Conservation (phyloP, 495 filamentous ascomycete species). For the Daldinia bambusicola region DNA sequence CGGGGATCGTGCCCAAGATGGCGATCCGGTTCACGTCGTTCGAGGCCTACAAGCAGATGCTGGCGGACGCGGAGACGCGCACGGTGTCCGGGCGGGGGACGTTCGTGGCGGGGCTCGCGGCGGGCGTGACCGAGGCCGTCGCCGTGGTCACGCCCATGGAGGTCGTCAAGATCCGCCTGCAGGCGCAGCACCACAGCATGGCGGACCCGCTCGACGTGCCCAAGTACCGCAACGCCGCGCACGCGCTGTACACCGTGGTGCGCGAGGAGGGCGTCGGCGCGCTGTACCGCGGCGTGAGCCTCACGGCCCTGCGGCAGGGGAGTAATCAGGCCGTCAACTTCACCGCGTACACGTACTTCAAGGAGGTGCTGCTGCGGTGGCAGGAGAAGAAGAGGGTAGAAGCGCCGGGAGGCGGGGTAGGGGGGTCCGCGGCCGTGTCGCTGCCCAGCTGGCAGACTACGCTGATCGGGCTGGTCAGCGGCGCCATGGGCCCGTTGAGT, state of each 20-base stretch:
- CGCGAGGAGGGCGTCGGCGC: constrained; percentile 88
- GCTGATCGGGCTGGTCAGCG: constrained; percentile 87
- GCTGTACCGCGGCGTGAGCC: constrained; percentile 89
- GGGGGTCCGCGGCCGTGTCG: constrained; percentile 53
- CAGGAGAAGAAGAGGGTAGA: constrained; percentile 60
- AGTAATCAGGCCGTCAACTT: constrained; percentile 99
- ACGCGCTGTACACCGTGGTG: constrained; percentile 92
- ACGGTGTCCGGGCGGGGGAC: constrained; percentile 76
- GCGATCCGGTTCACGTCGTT: constrained; percentile 98
- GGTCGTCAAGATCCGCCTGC: constrained; percentile 96
- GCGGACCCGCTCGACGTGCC: constrained; percentile 89
- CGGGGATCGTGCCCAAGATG: constrained; percentile 99
- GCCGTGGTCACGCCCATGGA: constrained; percentile 98
- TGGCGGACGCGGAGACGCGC: constrained; percentile 77
- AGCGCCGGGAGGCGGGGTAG: background rate
- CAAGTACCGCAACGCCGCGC: constrained; percentile 97
- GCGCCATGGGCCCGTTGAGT: constrained; percentile 93
- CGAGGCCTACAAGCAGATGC: constrained; percentile 88
- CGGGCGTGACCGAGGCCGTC: constrained; percentile 96
- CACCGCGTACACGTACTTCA: constrained; percentile 96
- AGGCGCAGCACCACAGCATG: constrained; percentile 96
- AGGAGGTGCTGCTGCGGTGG: constrained; percentile 73
- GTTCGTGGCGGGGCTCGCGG: constrained; percentile 90
- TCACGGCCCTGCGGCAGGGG: constrained; percentile 93
- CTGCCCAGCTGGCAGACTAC: constrained; percentile 92